phyloP scores from a whole-genome alignment of 345 rosid genomes.

The Geranium rotundifolium region DNA sequence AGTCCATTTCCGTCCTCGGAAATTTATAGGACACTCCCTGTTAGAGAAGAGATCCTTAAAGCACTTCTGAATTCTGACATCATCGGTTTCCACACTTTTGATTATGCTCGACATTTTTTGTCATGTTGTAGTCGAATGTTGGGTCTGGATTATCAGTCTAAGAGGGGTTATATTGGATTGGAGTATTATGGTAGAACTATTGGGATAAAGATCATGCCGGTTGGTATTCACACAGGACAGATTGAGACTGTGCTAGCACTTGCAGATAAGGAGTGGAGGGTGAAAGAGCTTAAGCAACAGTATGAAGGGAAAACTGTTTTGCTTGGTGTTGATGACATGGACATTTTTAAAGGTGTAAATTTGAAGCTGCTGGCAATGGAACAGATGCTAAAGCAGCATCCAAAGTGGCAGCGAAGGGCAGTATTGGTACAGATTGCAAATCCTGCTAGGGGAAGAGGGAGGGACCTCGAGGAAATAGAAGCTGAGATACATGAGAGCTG shows the following conservation, averaged over 20 bases:
- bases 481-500: conserved; percentile 47
- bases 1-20: conserved; percentile 75
- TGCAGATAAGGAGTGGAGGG: conserved; percentile 67
- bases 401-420: conserved; percentile 58
- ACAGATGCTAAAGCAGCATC: conserved; percentile 61
- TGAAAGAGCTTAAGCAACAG: conserved; percentile 52
- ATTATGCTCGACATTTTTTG: conserved; percentile 88
- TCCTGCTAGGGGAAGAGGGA: conserved; percentile 64
- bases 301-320: conserved; percentile 59
- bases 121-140: conserved; percentile 71
- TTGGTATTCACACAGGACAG: conserved; percentile 74
- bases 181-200: conserved; percentile 71
- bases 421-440: conserved; percentile 61
- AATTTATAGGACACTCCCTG: conserved; percentile 66
- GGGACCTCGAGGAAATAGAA: conserved; percentile 55
- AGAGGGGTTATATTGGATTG: conserved; percentile 65
- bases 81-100: conserved; percentile 78
- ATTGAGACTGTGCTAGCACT: conserved; percentile 51
- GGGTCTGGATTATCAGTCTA: conserved; percentile 64
- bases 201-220: conserved; percentile 76
- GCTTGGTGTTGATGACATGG: conserved; percentile 80
- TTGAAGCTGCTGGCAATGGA: conserved; percentile 74
- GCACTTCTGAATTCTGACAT: conserved; percentile 64
- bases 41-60: conserved; percentile 63
- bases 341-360: conserved; percentile 64